These are phyloP conservation scores for Myxozyma mucilagina DNA, from an alignment of 805 yeast genomes.

Conservation along the genomic window DNA sequence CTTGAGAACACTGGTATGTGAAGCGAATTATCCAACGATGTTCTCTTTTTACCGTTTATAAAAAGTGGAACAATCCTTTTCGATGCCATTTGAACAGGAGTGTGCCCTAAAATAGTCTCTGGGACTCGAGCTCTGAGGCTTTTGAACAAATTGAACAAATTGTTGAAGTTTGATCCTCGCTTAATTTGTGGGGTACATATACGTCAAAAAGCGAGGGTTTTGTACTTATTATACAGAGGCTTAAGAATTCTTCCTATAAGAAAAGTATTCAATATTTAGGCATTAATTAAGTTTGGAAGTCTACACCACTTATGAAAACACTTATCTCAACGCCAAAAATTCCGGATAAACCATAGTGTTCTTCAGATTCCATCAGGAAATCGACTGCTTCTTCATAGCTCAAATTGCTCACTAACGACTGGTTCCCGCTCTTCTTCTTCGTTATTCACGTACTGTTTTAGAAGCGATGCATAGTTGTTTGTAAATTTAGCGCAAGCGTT, in stretches of 20 bases:
- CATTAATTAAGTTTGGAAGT: too few species aligned
- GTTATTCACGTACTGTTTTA: not conserved
- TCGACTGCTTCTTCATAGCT: not conserved
- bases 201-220: too few species aligned
- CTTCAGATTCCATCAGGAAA: not conserved
- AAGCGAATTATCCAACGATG: not conserved
- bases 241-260: too few species aligned
- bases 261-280: too few species aligned
- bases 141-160: too few species aligned
- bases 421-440: not conserved
- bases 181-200: too few species aligned
- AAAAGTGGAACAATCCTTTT: slow-evolving; percentile 12
- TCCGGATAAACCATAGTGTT: too few species aligned
- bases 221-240: too few species aligned
- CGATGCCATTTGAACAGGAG: not conserved
- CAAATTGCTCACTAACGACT: not conserved
- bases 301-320: too few species aligned
- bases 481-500: slow-evolving; percentile 1
- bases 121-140: too few species aligned
- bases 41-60: slow-evolving; percentile 8
- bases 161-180: too few species aligned
- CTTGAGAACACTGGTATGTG: slow-evolving; percentile 13
- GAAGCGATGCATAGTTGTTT: not conserved
- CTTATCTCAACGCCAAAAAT: too few species aligned
- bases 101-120: not conserved